A percentile compares a stretch with the other conserved stretches of the same genome.
Evolutionary conservation across 192 early-diverging fungal genomes (phyloP).

Genomic region (Linnemannia elongata): DNA sequence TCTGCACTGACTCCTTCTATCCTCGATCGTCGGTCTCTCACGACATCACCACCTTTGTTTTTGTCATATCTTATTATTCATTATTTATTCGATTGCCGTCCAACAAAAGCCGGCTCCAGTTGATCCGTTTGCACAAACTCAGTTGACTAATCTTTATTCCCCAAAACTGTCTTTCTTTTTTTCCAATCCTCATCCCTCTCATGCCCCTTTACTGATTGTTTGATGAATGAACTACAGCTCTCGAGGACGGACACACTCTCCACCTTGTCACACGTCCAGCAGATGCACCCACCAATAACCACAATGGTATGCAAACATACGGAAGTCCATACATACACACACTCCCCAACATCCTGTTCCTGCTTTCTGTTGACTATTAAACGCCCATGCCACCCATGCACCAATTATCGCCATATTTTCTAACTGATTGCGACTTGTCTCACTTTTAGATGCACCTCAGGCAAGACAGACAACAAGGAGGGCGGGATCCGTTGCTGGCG

Average conservation of each 20-base stretch:
- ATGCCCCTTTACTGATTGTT: not conserved
- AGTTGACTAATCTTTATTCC: conserved; percentile 40
- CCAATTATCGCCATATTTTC: not conserved
- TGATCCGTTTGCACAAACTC: conserved; percentile 18
- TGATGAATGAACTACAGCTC: conserved; percentile 31
- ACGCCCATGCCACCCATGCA: not conserved
- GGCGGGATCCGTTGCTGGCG: not conserved
- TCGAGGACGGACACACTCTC: conserved; percentile 64
- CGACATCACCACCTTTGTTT: not conserved
- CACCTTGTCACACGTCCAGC: conserved; percentile 65
- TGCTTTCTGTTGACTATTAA: not conserved
- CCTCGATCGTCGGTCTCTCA: not conserved
- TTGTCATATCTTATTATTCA: conserved; percentile 50
- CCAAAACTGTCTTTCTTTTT: not conserved
- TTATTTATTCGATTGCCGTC: conserved; percentile 18
- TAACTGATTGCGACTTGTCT: not conserved
- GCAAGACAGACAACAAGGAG: not conserved
- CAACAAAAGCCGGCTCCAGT: conserved; percentile 18
- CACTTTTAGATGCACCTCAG: conserved; percentile 27
- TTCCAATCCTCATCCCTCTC: not conserved
- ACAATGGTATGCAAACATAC: conserved; percentile 55
- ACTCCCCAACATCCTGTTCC: not conserved
- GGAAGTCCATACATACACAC: not conserved
- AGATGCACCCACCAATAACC: conserved; percentile 60
- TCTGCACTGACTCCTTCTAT: not conserved